Evolutionary conservation across 1,139 yeast genomes (phyloP).

Genomic region (Magnusiomyces sp.): DNA sequence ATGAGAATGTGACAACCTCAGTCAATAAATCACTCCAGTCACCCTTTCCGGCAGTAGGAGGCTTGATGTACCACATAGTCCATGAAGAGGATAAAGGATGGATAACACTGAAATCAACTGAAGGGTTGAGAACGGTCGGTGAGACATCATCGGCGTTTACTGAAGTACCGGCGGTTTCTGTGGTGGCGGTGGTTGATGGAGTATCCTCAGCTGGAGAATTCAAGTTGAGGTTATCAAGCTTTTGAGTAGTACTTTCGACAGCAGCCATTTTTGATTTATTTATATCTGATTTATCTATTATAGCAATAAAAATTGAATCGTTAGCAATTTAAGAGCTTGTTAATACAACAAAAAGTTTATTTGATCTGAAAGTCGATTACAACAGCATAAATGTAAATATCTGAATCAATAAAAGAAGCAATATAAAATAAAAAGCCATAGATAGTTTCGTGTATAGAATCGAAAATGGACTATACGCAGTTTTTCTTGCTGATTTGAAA

Average conservation of each 20-base stretch:
- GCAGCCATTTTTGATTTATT: background rate
- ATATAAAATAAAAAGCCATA: no score
- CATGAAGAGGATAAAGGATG: slow-evolving; percentile 90
- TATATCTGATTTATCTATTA: no score
- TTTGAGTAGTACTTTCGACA: slow-evolving; percentile 20
- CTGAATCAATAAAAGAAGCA: no score
- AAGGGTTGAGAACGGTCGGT: slow-evolving; percentile 54
- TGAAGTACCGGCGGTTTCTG: slow-evolving; percentile 24
- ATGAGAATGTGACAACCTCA: slow-evolving; percentile 83
- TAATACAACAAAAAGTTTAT: no score
- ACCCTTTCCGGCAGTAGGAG: slow-evolving; percentile 61
- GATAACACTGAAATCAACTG: slow-evolving; percentile 67
- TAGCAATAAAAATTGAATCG: no score
- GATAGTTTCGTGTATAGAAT: no score
- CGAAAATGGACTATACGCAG: no score
- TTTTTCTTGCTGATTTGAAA: no score
- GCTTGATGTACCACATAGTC: slow-evolving; percentile 98
- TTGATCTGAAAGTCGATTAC: no score
- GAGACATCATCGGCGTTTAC: slow-evolving; percentile 22
- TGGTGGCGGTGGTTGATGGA: slow-evolving; percentile 14
- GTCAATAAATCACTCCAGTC: slow-evolving; percentile 91
- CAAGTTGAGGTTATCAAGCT: slow-evolving; percentile 20
- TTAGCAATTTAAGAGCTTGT: no score
- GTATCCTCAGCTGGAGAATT: slow-evolving; percentile 10
- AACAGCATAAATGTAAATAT: no score